Percentiles rank a stretch among this genome's conserved stretches.
phyloP scores from a whole-genome alignment of 2,329 filamentous ascomycete genomes.

The Paracoccidioides brasiliensis region DNA sequence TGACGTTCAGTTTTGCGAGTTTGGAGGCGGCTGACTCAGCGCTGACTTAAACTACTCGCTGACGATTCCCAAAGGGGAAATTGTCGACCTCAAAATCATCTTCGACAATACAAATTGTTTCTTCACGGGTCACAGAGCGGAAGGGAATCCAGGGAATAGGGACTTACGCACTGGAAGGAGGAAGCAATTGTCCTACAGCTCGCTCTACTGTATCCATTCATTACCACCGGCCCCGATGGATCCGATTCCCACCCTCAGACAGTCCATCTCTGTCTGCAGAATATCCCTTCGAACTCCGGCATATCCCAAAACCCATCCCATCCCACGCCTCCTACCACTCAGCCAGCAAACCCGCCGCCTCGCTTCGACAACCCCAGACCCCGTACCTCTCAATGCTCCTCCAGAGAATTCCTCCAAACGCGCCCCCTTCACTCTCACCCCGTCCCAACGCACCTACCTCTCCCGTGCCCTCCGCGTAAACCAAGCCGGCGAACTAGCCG shows the following conservation, averaged over 20 bases:
- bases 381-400: background rate
- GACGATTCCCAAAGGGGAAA: too few species aligned
- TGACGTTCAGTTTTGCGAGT: background rate
- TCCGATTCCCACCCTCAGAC: background rate
- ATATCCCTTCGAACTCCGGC: background rate
- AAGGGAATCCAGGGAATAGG: too few species aligned
- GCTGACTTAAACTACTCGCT: background rate
- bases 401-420: slow-evolving; percentile 12
- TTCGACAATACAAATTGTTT: too few species aligned
- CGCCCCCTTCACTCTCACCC: slow-evolving; percentile 46
- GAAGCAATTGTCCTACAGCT: too few species aligned
- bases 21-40: background rate
- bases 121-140: too few species aligned
- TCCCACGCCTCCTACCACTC: background rate
- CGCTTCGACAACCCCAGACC: background rate
- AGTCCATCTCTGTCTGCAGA: background rate
- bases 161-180: too few species aligned
- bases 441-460: slow-evolving; percentile 60
- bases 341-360: background rate
- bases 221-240: background rate
- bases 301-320: background rate
- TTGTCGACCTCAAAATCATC: too few species aligned
- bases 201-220: too few species aligned
- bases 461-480: slow-evolving; percentile 82
- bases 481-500: slow-evolving; percentile 94